Evolutionary conservation across 306 rosid genomes (phyloP).

Genomic region (Argentina anserina): DNA sequence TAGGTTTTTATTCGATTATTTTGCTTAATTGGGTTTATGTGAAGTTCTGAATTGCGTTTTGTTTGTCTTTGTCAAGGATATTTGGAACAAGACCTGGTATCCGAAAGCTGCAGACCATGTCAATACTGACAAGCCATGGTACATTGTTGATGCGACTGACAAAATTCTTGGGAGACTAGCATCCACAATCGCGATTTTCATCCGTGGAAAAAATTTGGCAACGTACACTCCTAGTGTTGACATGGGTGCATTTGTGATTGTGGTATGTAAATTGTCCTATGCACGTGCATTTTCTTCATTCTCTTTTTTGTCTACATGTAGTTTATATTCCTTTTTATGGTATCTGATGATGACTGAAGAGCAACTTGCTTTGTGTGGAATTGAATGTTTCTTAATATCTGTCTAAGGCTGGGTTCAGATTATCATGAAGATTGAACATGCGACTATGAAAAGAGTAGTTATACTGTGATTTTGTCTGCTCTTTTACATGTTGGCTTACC

Average conservation of each 20-base stretch:
- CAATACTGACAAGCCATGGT: constrained; percentile 85
- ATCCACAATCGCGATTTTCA: constrained; percentile 77
- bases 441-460: not conserved
- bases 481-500: not conserved
- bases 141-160: constrained; percentile 85
- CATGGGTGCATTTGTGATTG: constrained; percentile 97
- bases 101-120: constrained; percentile 96
- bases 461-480: not conserved
- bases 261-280: constrained; percentile 53
- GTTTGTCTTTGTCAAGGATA: constrained; percentile 51
- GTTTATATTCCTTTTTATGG: not conserved
- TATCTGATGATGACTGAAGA: constrained; percentile 11
- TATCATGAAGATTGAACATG: constrained; percentile 14
- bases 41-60: not conserved
- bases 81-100: constrained; percentile 92
- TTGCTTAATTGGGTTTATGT: not conserved
- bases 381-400: constrained; percentile 4
- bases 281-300: constrained; percentile 4
- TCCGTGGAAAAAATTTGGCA: constrained; percentile 73
- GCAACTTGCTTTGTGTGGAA: not conserved
- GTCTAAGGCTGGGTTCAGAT: constrained; percentile 8
- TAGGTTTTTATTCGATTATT: not conserved
- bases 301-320: not conserved
- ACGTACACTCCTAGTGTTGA: constrained; percentile 95
- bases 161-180: constrained; percentile 89